Conservation (phyloP, 2,329 filamentous ascomycete species). For the Cladosporium sp. region DNA sequence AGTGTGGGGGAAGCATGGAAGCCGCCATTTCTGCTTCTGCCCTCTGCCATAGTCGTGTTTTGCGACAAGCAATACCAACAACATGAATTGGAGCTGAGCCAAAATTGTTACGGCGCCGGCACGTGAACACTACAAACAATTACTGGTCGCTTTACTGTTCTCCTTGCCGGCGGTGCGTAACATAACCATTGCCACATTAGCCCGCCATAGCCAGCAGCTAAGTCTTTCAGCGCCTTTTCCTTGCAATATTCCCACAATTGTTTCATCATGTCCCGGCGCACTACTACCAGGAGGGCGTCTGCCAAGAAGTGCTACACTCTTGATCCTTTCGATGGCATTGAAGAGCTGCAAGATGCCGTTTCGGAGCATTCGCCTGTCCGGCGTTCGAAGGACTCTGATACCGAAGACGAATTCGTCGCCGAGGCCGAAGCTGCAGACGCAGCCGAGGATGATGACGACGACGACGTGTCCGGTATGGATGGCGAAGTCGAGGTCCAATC, state of each 20-base stretch:
- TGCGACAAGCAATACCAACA: neutral
- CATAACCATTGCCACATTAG: neutral
- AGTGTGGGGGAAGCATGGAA: neutral
- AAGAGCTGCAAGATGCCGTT: conserved; percentile 20
- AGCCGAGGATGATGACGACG: conserved; percentile 33
- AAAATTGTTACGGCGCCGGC: neutral
- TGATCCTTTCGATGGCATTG: conserved; percentile 34
- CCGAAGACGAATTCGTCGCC: conserved; percentile 33
- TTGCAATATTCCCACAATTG: neutral
- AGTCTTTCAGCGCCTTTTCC: conserved; percentile 6
- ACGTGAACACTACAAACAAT: neutral
- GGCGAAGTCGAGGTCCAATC: conserved; percentile 25
- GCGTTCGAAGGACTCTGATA: conserved; percentile 7
- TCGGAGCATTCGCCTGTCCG: conserved; percentile 5
- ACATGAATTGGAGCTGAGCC: neutral
- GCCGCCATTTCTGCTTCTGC: neutral
- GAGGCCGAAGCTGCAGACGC: conserved; percentile 27
- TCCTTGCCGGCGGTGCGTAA: neutral
- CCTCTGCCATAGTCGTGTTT: neutral
- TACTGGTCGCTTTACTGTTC: neutral
- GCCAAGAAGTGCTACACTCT: conserved; percentile 30
- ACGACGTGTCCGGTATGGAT: conserved; percentile 34
- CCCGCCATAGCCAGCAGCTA: conserved; percentile 1
- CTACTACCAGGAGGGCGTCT: conserved; percentile 17
- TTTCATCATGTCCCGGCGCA: conserved; percentile 16